Evolutionary conservation across 2,329 filamentous ascomycete species (phyloP), one percentile per base, ranked within the genome.

Genomic region (Capronia coronata): DNA sequence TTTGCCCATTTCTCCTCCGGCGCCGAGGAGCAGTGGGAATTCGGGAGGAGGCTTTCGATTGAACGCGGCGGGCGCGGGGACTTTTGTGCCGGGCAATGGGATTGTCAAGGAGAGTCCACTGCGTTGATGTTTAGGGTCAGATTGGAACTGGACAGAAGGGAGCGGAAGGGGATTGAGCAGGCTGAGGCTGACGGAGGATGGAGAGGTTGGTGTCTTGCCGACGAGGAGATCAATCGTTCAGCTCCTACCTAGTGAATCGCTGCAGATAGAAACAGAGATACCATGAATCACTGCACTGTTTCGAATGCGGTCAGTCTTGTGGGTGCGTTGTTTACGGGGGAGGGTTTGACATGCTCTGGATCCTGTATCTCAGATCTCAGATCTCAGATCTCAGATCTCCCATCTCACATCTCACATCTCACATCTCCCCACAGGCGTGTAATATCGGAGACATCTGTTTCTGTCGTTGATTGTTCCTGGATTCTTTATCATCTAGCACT

Each of bases 11-110:
- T 56, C 54, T 9, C 54, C 54, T 22, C 54, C 54, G 3, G 39
- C 27, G 23, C 25, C 38, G 5, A 49, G 39, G 35, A 43, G 34
- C 10, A 21, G 39, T 35, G 50, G 46, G 14, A 49, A n/a, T 37
- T 32, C 27, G 2, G 47, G 29, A 19, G 53, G 48, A 39, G 30
- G 25, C 11, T 56, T 57, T 52, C 55, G 44, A 27, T 35, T 58
- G 34, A 56, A 53, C 41, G 52, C 47, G 9, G 48, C 52, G 10
- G 48, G 49, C 11, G 40, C 16, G 16, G 52, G 50, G 7, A 49
- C 45, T 9, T 54, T 55, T 48, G 56, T 57, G n/a, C 57, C 57
- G n/a, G 57, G 52, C 10, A 56, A 55, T 43, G 55, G 55, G n/a
- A 51, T 56, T 43, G 25, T 53, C 11, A 56, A 49, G 46, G 57